A percentile compares a stretch with the other conserved stretches of the same genome.
Evolutionary conservation across 768 basidiomycete species (phyloP).

Genomic region (Amanita brunnescens): DNA sequence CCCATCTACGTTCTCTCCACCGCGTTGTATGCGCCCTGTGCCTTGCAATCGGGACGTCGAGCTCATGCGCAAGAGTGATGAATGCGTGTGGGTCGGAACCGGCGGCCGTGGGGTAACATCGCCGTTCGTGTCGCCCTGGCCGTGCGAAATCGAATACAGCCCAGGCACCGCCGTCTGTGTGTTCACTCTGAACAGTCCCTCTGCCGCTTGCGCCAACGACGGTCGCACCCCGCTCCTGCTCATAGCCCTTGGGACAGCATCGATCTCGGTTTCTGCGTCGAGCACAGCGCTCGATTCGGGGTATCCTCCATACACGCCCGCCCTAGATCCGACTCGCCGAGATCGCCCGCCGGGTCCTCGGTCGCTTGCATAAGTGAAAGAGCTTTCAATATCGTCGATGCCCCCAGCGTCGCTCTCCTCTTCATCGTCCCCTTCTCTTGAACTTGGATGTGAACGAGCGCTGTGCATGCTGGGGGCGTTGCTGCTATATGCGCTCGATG

Average conservation of each 20-base stretch:
- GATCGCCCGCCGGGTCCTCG: neutral
- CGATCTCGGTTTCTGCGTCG: conserved; percentile 24
- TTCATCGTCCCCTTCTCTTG: conserved; percentile 54
- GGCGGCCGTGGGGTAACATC: conserved; percentile 49
- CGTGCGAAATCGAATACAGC: neutral
- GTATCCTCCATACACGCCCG: conserved; percentile 21
- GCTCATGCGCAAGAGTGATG: conserved; percentile 2
- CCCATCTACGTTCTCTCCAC: neutral
- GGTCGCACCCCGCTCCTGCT: conserved; percentile 26
- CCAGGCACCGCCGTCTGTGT: neutral
- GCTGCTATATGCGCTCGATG: conserved; percentile 6
- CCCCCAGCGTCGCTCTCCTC: conserved; percentile 24
- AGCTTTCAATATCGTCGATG: conserved; percentile 7
- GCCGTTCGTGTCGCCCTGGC: conserved; percentile 27
- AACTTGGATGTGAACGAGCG: conserved; percentile 32
- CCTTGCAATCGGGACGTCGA: conserved; percentile 5
- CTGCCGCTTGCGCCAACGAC: conserved; percentile 17
- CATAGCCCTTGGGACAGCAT: conserved; percentile 19
- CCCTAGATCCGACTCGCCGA: conserved; percentile 15
- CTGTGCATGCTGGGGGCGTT: conserved; percentile 12
- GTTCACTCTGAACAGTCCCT: neutral
- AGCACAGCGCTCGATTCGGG: conserved; percentile 34
- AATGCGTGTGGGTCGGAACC: conserved; percentile 14
- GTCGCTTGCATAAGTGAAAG: neutral
- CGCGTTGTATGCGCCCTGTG: neutral